phyloP scores from a whole-genome alignment of 2,329 filamentous ascomycete genomes.

The Boeremia exigua region DNA sequence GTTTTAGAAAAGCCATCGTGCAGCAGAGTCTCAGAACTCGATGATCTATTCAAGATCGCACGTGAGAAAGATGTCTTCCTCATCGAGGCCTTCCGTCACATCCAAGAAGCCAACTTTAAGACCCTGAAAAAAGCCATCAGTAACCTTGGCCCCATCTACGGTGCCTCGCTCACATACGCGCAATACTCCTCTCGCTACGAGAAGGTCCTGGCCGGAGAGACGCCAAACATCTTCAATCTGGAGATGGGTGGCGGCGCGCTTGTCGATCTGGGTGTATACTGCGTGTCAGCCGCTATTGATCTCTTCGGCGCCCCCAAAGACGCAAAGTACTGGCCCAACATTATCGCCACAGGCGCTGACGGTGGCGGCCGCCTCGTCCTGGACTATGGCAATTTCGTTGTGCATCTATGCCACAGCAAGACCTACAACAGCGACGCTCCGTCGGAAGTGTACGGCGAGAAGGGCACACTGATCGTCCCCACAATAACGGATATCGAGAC shows the following conservation, averaged over 20 bases:
- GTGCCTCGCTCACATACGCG: slow-evolving; percentile 53
- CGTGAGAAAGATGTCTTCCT: slow-evolving; percentile 51
- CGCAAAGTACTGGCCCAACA: slow-evolving; percentile 52
- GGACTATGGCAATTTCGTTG: slow-evolving; percentile 53
- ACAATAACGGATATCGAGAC: slow-evolving; percentile 54
- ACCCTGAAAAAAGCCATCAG: slow-evolving; percentile 48
- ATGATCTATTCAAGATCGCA: slow-evolving; percentile 52
- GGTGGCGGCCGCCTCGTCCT: slow-evolving; percentile 54
- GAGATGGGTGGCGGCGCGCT: slow-evolving; percentile 56
- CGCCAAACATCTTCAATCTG: slow-evolving; percentile 57
- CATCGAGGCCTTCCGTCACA: slow-evolving; percentile 58
- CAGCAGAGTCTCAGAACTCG: slow-evolving; percentile 51
- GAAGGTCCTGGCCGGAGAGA: slow-evolving; percentile 54
- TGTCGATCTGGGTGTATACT: slow-evolving; percentile 58
- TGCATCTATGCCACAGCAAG: slow-evolving; percentile 53
- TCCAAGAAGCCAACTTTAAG: slow-evolving; percentile 59
- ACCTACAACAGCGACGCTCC: slow-evolving; percentile 53
- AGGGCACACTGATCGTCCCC: slow-evolving; percentile 54
- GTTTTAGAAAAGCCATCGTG: slow-evolving; percentile 59
- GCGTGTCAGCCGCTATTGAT: slow-evolving; percentile 54
- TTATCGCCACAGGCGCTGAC: slow-evolving; percentile 54
- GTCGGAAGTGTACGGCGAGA: slow-evolving; percentile 56
- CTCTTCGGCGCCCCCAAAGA: slow-evolving; percentile 54
- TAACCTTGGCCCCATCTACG: slow-evolving; percentile 52
- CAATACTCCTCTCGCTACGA: slow-evolving; percentile 56